Evolutionary conservation across 495 filamentous ascomycete genomes (phyloP).

Genomic region (Neurospora pannonica): DNA sequence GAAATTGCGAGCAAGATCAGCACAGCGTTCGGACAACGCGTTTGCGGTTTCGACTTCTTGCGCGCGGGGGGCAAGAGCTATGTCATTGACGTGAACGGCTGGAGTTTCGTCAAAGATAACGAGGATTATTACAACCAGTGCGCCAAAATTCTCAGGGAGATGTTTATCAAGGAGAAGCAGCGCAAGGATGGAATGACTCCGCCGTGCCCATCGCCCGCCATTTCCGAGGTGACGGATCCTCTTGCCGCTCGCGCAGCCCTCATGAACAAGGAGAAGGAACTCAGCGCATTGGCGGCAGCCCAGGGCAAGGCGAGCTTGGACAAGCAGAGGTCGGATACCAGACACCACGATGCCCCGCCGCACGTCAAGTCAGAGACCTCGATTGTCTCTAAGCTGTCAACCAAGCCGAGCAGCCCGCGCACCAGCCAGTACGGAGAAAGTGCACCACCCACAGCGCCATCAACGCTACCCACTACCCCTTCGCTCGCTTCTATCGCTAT

Average conservation of each 20-base stretch:
- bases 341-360: conserved; percentile 6
- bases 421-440: conserved; percentile 26
- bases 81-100: conserved; percentile 98
- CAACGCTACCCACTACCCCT: conserved; percentile 34
- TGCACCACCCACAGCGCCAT: conserved; percentile 31
- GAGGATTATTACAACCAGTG: conserved; percentile 95
- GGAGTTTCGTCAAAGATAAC: conserved; percentile 99
- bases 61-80: conserved; percentile 81
- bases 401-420: conserved; percentile 24
- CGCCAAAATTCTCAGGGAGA: conserved; percentile 72
- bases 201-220: conserved; percentile 33
- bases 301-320: conserved; percentile 30
- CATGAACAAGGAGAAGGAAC: conserved; percentile 26
- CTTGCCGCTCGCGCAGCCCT: conserved; percentile 21
- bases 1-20: conserved; percentile 83
- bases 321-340: conserved; percentile 8
- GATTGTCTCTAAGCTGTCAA: conserved; percentile 21
- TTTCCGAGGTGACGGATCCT: conserved; percentile 33
- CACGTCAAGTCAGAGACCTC: conserved; percentile 10
- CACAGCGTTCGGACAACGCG: conserved; percentile 83
- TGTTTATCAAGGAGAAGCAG: conserved; percentile 70
- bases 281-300: conserved; percentile 12
- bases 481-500: conserved; percentile 6
- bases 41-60: conserved; percentile 95
- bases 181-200: conserved; percentile 34